phyloP scores from a whole-genome alignment of 2,329 filamentous ascomycete genomes.

The Neobulgaria alba region DNA sequence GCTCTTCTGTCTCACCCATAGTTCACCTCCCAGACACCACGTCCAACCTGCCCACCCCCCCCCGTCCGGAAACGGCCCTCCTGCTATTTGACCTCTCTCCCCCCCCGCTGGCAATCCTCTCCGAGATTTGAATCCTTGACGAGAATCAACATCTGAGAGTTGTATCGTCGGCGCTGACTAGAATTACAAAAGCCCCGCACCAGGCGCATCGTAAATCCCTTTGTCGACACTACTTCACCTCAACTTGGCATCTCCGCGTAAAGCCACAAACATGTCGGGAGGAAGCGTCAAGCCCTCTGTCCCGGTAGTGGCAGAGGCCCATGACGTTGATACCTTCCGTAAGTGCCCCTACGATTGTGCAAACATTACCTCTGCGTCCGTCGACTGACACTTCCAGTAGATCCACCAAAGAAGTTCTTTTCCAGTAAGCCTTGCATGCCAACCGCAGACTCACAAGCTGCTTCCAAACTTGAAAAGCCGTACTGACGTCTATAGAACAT shows the following conservation, averaged over 20 bases:
- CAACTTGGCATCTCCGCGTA: too few species aligned
- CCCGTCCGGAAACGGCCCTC: background rate
- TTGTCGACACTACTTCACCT: too few species aligned
- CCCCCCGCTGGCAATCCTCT: background rate
- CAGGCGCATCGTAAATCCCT: background rate
- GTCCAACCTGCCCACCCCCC: too few species aligned
- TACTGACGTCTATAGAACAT: slow-evolving; percentile 45
- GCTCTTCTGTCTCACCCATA: background rate
- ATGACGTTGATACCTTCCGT: slow-evolving; percentile 1
- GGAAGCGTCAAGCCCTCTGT: slow-evolving; percentile 32
- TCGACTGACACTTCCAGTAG: slow-evolving; percentile 33
- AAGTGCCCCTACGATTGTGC: background rate
- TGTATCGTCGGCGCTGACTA: background rate
- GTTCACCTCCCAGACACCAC: too few species aligned
- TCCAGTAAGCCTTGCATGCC: slow-evolving; percentile 43
- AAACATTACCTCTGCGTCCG: too few species aligned
- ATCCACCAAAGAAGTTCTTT: slow-evolving; percentile 59
- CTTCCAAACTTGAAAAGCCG: slow-evolving; percentile 12
- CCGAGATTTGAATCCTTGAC: background rate
- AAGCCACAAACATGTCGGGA: slow-evolving; percentile 35
- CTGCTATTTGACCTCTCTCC: background rate
- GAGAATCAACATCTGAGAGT: too few species aligned
- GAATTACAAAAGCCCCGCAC: background rate
- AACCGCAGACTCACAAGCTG: background rate
- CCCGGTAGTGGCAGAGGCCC: slow-evolving; percentile 26